phyloP scores from a whole-genome alignment of 768 basidiomycete genomes.

The Asterophora parasitica region DNA sequence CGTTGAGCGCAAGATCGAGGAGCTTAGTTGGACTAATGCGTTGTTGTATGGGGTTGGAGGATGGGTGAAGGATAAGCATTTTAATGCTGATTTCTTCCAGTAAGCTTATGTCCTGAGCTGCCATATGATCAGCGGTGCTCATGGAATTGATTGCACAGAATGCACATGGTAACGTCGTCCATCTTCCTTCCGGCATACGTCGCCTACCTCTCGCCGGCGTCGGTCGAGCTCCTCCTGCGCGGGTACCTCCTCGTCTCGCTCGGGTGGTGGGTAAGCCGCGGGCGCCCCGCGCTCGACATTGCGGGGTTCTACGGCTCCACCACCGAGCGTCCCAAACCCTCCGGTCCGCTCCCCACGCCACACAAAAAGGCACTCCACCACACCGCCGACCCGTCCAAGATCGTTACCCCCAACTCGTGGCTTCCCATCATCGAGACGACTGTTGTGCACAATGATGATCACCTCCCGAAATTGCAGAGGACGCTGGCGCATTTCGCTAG shows the following conservation, averaged over 20 bases:
- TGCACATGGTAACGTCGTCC: slow-evolving; percentile 64
- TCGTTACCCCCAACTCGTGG: slow-evolving; percentile 53
- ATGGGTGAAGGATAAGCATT: slow-evolving; percentile 14
- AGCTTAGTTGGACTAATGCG: slow-evolving; percentile 19
- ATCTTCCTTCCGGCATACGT: slow-evolving; percentile 53
- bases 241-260: slow-evolving; percentile 52
- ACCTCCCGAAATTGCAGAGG: slow-evolving; percentile 35
- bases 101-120: slow-evolving; percentile 5
- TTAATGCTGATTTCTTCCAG: slow-evolving; percentile 22
- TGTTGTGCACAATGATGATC: slow-evolving; percentile 56
- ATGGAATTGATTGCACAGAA: slow-evolving; percentile 34
- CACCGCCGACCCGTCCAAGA: slow-evolving; percentile 26
- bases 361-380: slow-evolving; percentile 20
- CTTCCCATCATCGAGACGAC: slow-evolving; percentile 49
- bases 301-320: slow-evolving; percentile 40
- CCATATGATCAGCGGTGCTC: background rate
- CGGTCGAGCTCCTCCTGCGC: slow-evolving; percentile 51
- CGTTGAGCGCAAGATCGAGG: slow-evolving; percentile 16
- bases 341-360: slow-evolving; percentile 22
- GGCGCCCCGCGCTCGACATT: slow-evolving; percentile 47
- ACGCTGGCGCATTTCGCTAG: slow-evolving; percentile 28
- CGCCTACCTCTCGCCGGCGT: slow-evolving; percentile 33
- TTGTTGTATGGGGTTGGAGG: slow-evolving; percentile 20
- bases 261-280: slow-evolving; percentile 54
- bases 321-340: slow-evolving; percentile 13